phyloP scores from a whole-genome alignment of 805 yeast genomes.

The Soucietia sequanensis region DNA sequence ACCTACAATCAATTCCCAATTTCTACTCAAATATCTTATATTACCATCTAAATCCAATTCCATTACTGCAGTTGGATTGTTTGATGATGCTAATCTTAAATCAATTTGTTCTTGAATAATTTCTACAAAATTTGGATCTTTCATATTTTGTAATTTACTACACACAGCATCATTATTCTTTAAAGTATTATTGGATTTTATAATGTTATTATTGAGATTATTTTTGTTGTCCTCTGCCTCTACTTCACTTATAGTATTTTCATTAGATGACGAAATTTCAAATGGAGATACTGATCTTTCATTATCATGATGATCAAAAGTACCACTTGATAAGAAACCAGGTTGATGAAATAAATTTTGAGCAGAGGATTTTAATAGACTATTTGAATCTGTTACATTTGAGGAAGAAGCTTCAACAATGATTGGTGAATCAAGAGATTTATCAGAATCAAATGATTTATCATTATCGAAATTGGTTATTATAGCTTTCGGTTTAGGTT shows the following conservation, averaged over 20 bases:
- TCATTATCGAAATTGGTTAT: too few species aligned
- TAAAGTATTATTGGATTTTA: background rate
- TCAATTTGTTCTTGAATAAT: slow-evolving; percentile 49
- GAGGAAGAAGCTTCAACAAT: too few species aligned
- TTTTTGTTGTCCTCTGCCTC: background rate
- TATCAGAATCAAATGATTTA: too few species aligned
- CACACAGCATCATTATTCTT: too few species aligned
- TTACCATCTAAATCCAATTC: slow-evolving; percentile 81
- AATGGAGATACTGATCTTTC: slow-evolving; percentile 36
- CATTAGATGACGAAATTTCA: slow-evolving; percentile 17
- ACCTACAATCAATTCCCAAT: slow-evolving; percentile 81
- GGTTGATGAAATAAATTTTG: background rate
- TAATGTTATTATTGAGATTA: too few species aligned
- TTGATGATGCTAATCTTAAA: slow-evolving; percentile 60
- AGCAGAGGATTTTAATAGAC: background rate
- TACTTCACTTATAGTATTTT: background rate
- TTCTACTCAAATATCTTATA: slow-evolving; percentile 68
- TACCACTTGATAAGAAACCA: background rate
- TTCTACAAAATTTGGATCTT: slow-evolving; percentile 12
- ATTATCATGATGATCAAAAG: slow-evolving; percentile 1
- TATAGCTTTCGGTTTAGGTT: too few species aligned
- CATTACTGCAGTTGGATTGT: slow-evolving; percentile 73
- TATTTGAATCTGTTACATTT: too few species aligned
- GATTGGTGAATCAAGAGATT: too few species aligned
- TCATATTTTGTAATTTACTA: slow-evolving; percentile 5